Evolutionary conservation across 768 basidiomycete genomes (phyloP), one percentile per base, ranked within the genome.

Genomic region (Trametes cingulata): DNA sequence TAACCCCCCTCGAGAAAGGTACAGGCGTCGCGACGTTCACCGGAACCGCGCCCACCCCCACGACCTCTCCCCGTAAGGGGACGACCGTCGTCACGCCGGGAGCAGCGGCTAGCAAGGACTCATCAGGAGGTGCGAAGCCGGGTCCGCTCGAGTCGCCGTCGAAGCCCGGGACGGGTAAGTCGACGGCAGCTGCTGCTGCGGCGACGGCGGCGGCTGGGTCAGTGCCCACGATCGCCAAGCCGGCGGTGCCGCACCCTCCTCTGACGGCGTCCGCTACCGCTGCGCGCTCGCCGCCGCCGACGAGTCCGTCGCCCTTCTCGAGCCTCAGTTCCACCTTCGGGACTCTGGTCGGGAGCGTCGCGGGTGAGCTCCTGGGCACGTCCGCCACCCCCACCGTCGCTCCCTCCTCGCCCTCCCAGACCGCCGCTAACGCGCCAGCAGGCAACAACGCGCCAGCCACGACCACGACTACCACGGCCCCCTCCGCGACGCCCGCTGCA

Each of bases 1-100:
- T 66, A 48, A 61, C 62, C 48, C 65, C 65, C 37, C 59, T 60
- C 56, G 62, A 61, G 52, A 55, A 48, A 49, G 51, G 52, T 39
- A 47, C 56, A 22, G 58, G 58, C 39, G 58, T 64, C 37, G 52
- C 63, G 24, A 60, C 55, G 4, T 64, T 56, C 50, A 46, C 35
- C 45, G 62, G 56, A 20, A 63, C 60, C 22, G 24, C 45, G 4
- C 52, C 52, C 19, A 60, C 61, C 10, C 61, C 61, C 9, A 43
- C 48, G 8, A 58, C 51, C 47, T 63, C 61, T 19, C 61, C 61
- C 52, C 61, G 56, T 40, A 62, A 62, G 29, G 56, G 42, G 19
- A 54, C 49, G 36, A 20, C 49, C 19, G 17, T 25, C 17, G 52
- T 17, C 1, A 35, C 29, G 25, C 8, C 42, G 27, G 17, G n/a